Conservation (phyloP, 2,329 filamentous ascomycete species). For the Curvularia verruculosa region DNA sequence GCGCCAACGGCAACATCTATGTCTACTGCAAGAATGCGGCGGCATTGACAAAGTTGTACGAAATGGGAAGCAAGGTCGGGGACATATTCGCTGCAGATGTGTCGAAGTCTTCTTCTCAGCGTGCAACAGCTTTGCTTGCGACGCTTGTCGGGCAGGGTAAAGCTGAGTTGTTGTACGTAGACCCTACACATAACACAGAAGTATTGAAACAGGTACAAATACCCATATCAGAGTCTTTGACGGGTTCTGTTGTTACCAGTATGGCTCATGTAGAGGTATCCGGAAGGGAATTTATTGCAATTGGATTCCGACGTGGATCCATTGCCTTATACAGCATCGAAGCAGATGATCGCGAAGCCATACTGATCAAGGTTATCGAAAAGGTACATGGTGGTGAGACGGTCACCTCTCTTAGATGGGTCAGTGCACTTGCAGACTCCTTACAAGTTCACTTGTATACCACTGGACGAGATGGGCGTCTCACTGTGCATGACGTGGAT, state of each 20-base stretch:
- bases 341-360: constrained; percentile 8
- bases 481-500: constrained; percentile 64
- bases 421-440: constrained; percentile 44
- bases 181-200: constrained; percentile 3
- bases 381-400: constrained; percentile 62
- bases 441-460: constrained; percentile 64
- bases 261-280: constrained; percentile 45
- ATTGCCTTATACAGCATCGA: constrained; percentile 56
- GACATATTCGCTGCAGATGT: constrained; percentile 43
- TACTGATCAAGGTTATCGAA: constrained; percentile 25
- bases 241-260: constrained; percentile 60
- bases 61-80: constrained; percentile 49
- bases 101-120: neutral
- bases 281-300: constrained; percentile 45
- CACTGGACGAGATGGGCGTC: constrained; percentile 78
- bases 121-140: constrained; percentile 43
- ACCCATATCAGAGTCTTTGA: constrained; percentile 39
- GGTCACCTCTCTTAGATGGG: constrained; percentile 67
- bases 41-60: constrained; percentile 33
- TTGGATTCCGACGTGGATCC: constrained; percentile 64
- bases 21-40: constrained; percentile 36
- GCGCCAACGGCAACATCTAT: constrained; percentile 53
- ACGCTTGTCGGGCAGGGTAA: constrained; percentile 46
- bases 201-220: constrained; percentile 17
- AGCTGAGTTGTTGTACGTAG: constrained; percentile 42